Evolutionary conservation across 2,329 filamentous ascomycete species (phyloP).

Genomic region (Botrytis medusae): DNA sequence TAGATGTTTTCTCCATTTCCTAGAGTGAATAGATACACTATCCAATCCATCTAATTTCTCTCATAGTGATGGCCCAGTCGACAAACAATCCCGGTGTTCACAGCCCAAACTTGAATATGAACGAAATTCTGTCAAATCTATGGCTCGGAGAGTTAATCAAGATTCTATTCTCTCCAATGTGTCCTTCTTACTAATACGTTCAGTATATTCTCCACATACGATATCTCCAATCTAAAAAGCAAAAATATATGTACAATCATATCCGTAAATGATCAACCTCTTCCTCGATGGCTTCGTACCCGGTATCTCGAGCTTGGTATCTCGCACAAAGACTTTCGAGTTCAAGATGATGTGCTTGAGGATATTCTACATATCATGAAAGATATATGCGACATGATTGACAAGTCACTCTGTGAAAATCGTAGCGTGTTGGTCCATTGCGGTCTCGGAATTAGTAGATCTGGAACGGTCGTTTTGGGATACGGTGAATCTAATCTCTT

Average conservation of each 20-base stretch:
- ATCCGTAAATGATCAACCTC: not conserved
- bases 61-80: not conserved
- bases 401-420: not conserved
- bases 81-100: not conserved
- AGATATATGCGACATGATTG: not conserved
- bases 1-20: accelerated
- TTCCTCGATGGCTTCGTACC: slow-evolving; percentile 1
- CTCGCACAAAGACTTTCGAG: not conserved
- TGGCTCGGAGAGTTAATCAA: slow-evolving; percentile 8
- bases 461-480: not conserved
- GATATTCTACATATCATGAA: not conserved
- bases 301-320: not conserved
- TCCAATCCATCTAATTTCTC: not conserved
- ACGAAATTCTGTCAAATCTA: not conserved
- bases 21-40: not conserved
- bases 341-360: slow-evolving; percentile 5
- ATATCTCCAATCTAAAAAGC: not conserved
- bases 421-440: not conserved
- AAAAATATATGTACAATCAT: slow-evolving; percentile 3
- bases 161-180: not conserved
- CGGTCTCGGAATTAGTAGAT: slow-evolving; percentile 8
- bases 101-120: not conserved
- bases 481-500: not conserved
- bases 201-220: not conserved
- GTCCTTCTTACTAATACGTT: not conserved